A percentile compares a stretch with the other conserved stretches of the same genome.
phyloP scores from a whole-genome alignment of 495 filamentous ascomycete species.

The Apodospora peruviana region DNA sequence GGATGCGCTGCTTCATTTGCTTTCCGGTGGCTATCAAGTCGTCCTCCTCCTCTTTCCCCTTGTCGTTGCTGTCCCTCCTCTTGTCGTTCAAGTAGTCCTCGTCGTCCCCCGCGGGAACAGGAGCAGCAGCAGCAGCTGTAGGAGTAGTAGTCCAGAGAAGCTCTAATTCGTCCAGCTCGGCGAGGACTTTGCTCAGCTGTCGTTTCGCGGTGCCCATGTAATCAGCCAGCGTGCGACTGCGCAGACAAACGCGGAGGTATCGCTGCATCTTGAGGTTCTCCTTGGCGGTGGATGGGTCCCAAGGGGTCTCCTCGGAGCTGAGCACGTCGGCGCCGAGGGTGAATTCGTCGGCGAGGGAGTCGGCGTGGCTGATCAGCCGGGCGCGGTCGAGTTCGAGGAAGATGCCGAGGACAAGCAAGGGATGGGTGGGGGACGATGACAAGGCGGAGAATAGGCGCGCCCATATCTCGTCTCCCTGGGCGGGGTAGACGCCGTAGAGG shows the following conservation, averaged over 20 bases:
- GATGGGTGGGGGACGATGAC: neutral
- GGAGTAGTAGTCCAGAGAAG: neutral
- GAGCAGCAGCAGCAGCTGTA: neutral
- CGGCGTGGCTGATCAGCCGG: neutral
- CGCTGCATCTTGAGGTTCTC: neutral
- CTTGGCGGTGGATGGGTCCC: neutral
- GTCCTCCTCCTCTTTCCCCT: neutral
- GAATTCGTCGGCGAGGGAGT: conserved; percentile 1
- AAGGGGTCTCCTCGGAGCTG: neutral
- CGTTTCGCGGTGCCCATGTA: conserved; percentile 1
- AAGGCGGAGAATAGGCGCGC: neutral
- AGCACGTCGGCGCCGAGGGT: neutral
- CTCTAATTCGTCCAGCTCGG: neutral
- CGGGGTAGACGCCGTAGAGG: neutral
- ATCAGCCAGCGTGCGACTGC: conserved; percentile 1
- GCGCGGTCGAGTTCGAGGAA: neutral
- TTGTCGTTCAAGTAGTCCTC: neutral
- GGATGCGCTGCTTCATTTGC: conserved; percentile 1
- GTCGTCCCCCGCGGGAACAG: neutral
- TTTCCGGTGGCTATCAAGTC: neutral
- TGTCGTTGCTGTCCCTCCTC: neutral
- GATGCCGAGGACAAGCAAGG: neutral
- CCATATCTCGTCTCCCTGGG: neutral
- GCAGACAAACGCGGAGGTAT: conserved; percentile 1
- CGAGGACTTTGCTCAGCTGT: neutral